phyloP scores from a whole-genome alignment of 1,284 basidiomycete genomes.

The Lentinus polychrous region DNA sequence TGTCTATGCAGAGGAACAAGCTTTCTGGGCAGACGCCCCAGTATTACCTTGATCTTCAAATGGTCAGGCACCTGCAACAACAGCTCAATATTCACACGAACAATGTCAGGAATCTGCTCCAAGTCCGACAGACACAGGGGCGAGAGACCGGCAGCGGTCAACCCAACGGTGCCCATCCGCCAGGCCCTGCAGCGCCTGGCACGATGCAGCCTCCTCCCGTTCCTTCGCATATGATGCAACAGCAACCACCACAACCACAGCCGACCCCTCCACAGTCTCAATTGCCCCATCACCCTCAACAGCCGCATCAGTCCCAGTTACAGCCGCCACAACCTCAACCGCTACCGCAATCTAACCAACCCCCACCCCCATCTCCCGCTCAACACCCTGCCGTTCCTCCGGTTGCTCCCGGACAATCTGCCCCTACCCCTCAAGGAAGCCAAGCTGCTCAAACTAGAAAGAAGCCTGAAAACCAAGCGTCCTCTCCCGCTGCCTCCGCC shows the following conservation, averaged over 20 bases:
- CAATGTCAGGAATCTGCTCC: not conserved
- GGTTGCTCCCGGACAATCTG: constrained; percentile 2
- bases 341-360: not conserved
- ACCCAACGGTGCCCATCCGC: not conserved
- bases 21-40: not conserved
- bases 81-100: not conserved
- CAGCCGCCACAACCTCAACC: not conserved
- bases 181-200: not conserved
- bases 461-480: constrained; percentile 5
- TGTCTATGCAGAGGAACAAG: not conserved
- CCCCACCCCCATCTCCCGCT: not conserved
- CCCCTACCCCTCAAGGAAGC: constrained; percentile 1
- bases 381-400: not conserved
- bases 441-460: constrained; percentile 7
- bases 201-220: not conserved
- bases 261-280: not conserved
- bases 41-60: not conserved
- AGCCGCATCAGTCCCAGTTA: not conserved
- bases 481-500: constrained; percentile 30
- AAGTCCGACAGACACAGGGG: not conserved
- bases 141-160: not conserved
- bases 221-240: not conserved
- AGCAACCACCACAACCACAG: constrained; percentile 3
- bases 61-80: not conserved
- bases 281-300: not conserved